These are phyloP conservation scores for Xylaria sp. DNA, from an alignment of 2,329 filamentous ascomycete species.

Conservation along the genomic window DNA sequence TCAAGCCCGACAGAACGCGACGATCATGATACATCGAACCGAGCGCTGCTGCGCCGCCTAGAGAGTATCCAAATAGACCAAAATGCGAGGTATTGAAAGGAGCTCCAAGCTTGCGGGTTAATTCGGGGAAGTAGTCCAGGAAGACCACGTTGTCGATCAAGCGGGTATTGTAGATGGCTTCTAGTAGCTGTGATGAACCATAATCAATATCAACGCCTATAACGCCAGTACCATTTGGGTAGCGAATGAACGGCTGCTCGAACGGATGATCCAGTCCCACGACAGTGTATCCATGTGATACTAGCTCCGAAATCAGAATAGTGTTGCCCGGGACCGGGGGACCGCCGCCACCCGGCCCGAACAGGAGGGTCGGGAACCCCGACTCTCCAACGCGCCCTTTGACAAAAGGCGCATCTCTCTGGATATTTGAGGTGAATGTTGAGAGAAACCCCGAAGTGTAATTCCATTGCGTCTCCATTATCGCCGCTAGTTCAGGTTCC, in stretches of 20 bases:
- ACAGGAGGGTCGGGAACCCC: slow-evolving; percentile 26
- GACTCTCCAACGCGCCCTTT: not conserved
- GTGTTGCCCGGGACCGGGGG: slow-evolving; percentile 21
- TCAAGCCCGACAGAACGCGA: slow-evolving; percentile 29
- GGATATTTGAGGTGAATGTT: slow-evolving; percentile 30
- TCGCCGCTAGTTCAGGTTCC: slow-evolving; percentile 29
- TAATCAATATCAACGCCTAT: slow-evolving; percentile 24
- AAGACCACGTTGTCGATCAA: slow-evolving; percentile 2
- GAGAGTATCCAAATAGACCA: slow-evolving; percentile 30
- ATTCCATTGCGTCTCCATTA: slow-evolving; percentile 25
- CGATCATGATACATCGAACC: slow-evolving; percentile 7
- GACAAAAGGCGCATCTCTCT: slow-evolving; percentile 11
- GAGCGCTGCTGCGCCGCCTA: slow-evolving; percentile 31
- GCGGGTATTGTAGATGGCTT: slow-evolving; percentile 15
- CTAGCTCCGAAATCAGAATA: slow-evolving; percentile 27
- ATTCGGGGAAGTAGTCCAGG: not conserved
- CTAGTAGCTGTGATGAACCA: not conserved
- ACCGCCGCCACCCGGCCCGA: slow-evolving; percentile 23
- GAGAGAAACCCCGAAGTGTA: slow-evolving; percentile 28
- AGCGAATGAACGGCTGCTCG: slow-evolving; percentile 38
- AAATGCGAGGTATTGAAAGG: slow-evolving; percentile 20
- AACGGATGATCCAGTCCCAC: slow-evolving; percentile 34
- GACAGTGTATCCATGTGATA: slow-evolving; percentile 30
- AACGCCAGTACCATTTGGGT: slow-evolving; percentile 34
- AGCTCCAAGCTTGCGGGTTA: slow-evolving; percentile 4